Conservation (phyloP, 2,329 filamentous ascomycete species). For the Fusarium armeniacum region DNA sequence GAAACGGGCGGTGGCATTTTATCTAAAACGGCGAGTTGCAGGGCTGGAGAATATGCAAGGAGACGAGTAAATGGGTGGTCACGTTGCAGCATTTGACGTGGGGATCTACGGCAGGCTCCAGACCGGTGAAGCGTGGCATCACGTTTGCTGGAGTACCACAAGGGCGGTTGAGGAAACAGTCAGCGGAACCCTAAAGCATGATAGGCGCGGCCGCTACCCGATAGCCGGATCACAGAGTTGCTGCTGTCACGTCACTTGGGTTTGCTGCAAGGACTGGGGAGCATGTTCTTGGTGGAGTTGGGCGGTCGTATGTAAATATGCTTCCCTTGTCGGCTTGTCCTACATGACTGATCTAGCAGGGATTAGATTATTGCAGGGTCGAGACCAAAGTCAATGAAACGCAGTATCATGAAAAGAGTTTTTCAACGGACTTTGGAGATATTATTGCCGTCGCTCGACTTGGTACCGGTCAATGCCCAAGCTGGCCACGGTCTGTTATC, state of each 20-base stretch:
- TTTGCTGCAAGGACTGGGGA: conserved; percentile 20
- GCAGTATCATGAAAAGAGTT: conserved; percentile 33
- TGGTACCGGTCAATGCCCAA: conserved; percentile 44
- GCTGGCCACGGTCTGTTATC: conserved; percentile 18
- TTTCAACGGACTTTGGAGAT: conserved; percentile 9
- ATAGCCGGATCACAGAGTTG: conserved; percentile 33
- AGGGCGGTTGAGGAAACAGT: conserved; percentile 37
- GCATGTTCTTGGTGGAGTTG: conserved; percentile 23
- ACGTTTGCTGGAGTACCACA: conserved; percentile 36
- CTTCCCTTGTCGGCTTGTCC: conserved; percentile 41
- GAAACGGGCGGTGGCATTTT: conserved; percentile 19
- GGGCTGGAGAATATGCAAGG: conserved; percentile 32
- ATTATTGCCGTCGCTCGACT: conserved; percentile 15
- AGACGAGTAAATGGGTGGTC: conserved; percentile 28
- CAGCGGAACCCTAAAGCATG: conserved; percentile 14
- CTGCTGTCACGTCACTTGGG: conserved; percentile 25
- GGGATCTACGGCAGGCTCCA: conserved; percentile 43
- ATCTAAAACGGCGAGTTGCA: conserved; percentile 39
- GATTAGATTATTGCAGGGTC: conserved; percentile 25
- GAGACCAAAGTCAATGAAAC: conserved; percentile 8
- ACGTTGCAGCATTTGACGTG: conserved; percentile 38
- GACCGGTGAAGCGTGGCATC: conserved; percentile 48
- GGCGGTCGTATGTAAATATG: conserved; percentile 20
- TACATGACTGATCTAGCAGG: conserved; percentile 42
- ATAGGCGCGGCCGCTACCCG: conserved; percentile 38